Conservation (phyloP, 139 green algal genomes). For the Haematococcus lacustris region DNA sequence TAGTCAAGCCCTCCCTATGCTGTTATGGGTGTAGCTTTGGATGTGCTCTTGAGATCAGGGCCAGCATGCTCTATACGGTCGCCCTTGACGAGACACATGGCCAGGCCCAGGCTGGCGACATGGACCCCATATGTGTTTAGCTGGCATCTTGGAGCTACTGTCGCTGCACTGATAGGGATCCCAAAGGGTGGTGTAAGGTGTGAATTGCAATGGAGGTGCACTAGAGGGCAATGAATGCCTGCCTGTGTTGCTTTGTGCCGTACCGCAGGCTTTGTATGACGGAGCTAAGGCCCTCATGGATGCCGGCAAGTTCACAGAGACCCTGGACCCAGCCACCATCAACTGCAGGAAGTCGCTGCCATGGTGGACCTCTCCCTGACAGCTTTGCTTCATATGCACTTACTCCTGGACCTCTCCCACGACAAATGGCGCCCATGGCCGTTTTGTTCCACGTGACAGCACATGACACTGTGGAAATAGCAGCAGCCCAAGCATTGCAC, state of each 20-base stretch:
- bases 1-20: no score
- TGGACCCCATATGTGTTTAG: neutral
- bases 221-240: neutral
- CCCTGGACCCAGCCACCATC: slow-evolving; percentile 15
- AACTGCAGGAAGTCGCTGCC: slow-evolving; percentile 8
- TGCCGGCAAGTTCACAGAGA: slow-evolving; percentile 14
- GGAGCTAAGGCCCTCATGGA: slow-evolving; percentile 2
- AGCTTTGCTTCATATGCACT: no score
- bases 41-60: neutral
- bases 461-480: no score
- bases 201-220: neutral
- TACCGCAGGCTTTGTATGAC: slow-evolving; percentile 10
- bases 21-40: neutral
- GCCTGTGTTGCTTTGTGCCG: neutral
- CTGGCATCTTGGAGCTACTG: no score
- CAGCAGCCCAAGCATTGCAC: no score
- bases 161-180: no score
- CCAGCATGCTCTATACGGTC: neutral
- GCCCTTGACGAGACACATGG: neutral
- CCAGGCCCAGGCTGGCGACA: neutral
- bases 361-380: no score
- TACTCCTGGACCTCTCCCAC: no score
- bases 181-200: no score
- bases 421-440: no score
- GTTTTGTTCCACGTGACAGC: no score